A percentile compares a stretch with the other conserved stretches of the same genome.
phyloP scores from a whole-genome alignment of 1,284 basidiomycete species.

The Coriolopsis trogii region DNA sequence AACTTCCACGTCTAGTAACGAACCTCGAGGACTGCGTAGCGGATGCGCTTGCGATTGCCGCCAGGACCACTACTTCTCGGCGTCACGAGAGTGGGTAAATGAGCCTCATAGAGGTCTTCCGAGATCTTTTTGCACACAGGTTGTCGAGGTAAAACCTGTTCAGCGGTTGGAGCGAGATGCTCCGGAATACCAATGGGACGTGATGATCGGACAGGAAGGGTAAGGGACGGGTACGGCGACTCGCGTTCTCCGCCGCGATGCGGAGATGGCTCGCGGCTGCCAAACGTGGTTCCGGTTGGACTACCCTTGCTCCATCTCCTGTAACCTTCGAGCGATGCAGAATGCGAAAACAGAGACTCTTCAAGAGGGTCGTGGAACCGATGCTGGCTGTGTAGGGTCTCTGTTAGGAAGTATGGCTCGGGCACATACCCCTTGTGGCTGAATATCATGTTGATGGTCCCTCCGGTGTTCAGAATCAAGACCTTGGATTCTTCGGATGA shows the following conservation, averaged over 20 bases:
- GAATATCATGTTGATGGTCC: constrained; percentile 87
- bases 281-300: constrained; percentile 29
- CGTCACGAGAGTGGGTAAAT: constrained; percentile 75
- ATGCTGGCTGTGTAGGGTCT: constrained; percentile 78
- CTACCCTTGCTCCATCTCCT: constrained; percentile 57
- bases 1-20: constrained; percentile 27
- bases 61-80: constrained; percentile 68
- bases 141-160: constrained; percentile 30
- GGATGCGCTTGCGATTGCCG: constrained; percentile 69
- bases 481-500: constrained; percentile 75
- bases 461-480: constrained; percentile 83
- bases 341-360: constrained; percentile 78
- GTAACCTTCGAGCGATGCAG: constrained; percentile 72
- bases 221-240: constrained; percentile 43
- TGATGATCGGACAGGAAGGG: constrained; percentile 71
- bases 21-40: constrained; percentile 82
- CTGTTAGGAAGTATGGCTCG: constrained; percentile 85
- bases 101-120: constrained; percentile 68
- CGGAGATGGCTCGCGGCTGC: constrained; percentile 24
- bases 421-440: constrained; percentile 83
- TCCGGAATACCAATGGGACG: constrained; percentile 60
- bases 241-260: constrained; percentile 23
- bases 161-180: constrained; percentile 38
- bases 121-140: constrained; percentile 54
- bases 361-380: constrained; percentile 86